These are phyloP conservation scores for Passiflora organensis DNA, from an alignment of 345 rosid species.

Conservation along the genomic window DNA sequence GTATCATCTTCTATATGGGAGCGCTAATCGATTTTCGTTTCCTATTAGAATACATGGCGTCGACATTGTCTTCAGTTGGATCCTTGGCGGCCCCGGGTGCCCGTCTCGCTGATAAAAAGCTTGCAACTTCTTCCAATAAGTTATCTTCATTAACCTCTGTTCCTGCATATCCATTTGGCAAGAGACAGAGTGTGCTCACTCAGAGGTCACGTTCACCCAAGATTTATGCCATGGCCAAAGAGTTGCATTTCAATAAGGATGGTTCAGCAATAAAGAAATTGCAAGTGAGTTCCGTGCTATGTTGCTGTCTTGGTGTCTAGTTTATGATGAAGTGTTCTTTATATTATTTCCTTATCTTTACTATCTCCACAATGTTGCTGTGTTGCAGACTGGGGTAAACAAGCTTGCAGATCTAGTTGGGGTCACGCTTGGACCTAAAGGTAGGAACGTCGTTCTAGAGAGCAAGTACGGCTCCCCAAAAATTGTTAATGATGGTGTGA, in stretches of 20 bases:
- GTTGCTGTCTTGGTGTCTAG: not conserved
- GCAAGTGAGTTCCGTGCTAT: slow-evolving; percentile 49
- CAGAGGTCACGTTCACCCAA: slow-evolving; percentile 44
- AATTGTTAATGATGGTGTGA: slow-evolving; percentile 96
- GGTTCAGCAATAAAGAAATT: slow-evolving; percentile 82
- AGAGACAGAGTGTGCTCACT: slow-evolving; percentile 44
- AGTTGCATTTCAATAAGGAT: slow-evolving; percentile 90
- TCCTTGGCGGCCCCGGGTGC: slow-evolving; percentile 58
- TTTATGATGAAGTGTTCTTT: too few species aligned
- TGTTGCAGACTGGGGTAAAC: slow-evolving; percentile 80
- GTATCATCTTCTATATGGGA: not conserved
- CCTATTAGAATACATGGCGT: slow-evolving; percentile 48
- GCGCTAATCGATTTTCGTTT: not conserved
- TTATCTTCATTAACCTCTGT: slow-evolving; percentile 65
- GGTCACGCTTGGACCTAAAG: slow-evolving; percentile 94
- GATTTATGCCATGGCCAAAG: slow-evolving; percentile 76
- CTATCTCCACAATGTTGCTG: not conserved
- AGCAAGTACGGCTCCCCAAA: slow-evolving; percentile 98
- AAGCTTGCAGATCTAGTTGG: slow-evolving; percentile 97
- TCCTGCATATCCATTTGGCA: slow-evolving; percentile 51
- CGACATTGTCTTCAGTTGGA: slow-evolving; percentile 66
- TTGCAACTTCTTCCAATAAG: slow-evolving; percentile 45
- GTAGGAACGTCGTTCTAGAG: slow-evolving; percentile 95
- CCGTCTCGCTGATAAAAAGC: slow-evolving; percentile 49
- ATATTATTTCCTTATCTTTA: not conserved